Evolutionary conservation across 495 filamentous ascomycete genomes (phyloP).

Genomic region (Penicillium daleae): DNA sequence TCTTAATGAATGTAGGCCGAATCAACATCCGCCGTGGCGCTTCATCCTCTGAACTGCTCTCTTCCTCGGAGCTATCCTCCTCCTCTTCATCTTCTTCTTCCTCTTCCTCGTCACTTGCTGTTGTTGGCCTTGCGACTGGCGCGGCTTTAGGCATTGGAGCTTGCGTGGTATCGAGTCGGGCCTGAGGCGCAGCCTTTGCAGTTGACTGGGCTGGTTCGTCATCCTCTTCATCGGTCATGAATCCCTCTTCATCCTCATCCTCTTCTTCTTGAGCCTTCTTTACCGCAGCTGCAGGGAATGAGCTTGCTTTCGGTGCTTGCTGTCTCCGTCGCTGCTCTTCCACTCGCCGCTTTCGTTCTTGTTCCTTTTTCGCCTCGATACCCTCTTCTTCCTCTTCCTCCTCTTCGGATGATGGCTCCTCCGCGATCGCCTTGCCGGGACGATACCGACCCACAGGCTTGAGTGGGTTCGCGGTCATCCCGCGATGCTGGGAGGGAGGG

Average conservation of each 20-base stretch:
- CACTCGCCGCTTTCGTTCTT: constrained; percentile 36
- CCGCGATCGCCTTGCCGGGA: constrained; percentile 77
- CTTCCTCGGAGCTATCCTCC: constrained; percentile 54
- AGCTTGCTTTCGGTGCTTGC: constrained; percentile 68
- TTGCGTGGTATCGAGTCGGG: constrained; percentile 12
- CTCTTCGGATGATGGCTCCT: constrained; percentile 67
- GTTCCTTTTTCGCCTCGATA: constrained; percentile 46
- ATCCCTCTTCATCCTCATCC: constrained; percentile 70
- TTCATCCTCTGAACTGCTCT: constrained; percentile 72
- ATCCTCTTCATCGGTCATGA: constrained; percentile 68
- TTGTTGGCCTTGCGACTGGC: constrained; percentile 37
- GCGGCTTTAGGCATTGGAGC: constrained; percentile 10
- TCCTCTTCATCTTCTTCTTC: constrained; percentile 56
- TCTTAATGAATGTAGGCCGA: constrained; percentile 90
- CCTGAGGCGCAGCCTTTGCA: constrained; percentile 40
- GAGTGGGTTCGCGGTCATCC: constrained; percentile 92
- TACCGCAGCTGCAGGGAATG: constrained; percentile 48
- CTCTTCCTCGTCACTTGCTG: constrained; percentile 62
- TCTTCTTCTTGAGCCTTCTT: constrained; percentile 33
- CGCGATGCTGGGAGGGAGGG: constrained; percentile 59
- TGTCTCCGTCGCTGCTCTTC: constrained; percentile 38
- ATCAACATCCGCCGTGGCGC: constrained; percentile 74
- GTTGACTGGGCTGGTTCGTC: constrained; percentile 28
- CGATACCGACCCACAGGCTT: constrained; percentile 77
- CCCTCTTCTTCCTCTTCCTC: constrained; percentile 64